phyloP scores from a whole-genome alignment of 1,139 yeast species.

The Taphrina populina region DNA sequence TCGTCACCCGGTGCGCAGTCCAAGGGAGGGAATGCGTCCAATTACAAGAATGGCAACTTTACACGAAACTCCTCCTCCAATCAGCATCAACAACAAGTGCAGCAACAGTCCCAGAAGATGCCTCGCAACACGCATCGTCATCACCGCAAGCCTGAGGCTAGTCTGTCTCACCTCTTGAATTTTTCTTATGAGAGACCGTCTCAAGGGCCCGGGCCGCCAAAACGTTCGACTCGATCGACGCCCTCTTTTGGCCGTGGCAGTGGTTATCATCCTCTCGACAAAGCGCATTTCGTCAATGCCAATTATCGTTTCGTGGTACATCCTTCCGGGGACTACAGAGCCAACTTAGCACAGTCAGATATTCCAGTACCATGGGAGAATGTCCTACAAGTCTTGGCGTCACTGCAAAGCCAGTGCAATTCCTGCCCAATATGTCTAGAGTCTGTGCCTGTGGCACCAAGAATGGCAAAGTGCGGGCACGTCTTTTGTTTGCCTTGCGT shows the following conservation, averaged over 20 bases:
- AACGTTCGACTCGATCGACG: conserved; percentile 31
- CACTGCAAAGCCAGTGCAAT: conserved; percentile 56
- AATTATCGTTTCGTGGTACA: conserved; percentile 81
- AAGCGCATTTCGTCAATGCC: conserved; percentile 76
- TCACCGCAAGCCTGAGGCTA: conserved; percentile 34
- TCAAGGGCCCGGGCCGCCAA: conserved; percentile 33
- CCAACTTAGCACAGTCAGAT: conserved; percentile 71
- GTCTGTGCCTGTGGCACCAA: conserved; percentile 82
- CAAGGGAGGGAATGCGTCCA: neutral
- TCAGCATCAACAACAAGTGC: neutral
- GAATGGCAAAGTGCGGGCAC: conserved; percentile 96
- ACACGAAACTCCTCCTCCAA: too few species aligned
- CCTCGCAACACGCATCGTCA: conserved; percentile 28
- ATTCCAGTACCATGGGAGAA: conserved; percentile 61
- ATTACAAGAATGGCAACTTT: neutral
- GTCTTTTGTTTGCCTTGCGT: conserved; percentile 81
- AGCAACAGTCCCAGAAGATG: neutral
- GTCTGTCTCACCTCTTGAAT: conserved; percentile 44
- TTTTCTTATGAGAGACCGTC: conserved; percentile 39
- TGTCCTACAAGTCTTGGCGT: conserved; percentile 69
- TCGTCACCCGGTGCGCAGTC: neutral
- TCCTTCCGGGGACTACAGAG: conserved; percentile 54
- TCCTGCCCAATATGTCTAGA: conserved; percentile 89
- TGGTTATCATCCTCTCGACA: conserved; percentile 53
- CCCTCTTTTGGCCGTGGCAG: conserved; percentile 36